phyloP scores from a whole-genome alignment of 2,329 filamentous ascomycete genomes.

The Verticillium albo-atrum region DNA sequence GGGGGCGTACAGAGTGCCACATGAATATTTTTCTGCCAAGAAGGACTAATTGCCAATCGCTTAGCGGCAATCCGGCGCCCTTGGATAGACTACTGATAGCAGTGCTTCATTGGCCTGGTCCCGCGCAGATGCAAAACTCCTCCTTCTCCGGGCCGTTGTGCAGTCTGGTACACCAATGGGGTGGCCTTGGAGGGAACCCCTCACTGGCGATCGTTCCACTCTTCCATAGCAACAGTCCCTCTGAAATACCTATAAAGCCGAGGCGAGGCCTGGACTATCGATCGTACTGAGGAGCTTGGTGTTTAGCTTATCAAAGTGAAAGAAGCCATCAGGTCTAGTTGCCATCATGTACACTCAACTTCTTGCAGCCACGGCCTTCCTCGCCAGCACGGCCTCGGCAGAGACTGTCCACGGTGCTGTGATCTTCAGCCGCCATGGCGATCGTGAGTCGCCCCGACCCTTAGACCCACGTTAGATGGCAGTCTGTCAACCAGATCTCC shows the following conservation, averaged over 20 bases:
- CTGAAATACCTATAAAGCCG: background rate
- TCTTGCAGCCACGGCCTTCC: background rate
- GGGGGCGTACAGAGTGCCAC: background rate
- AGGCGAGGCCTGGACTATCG: background rate
- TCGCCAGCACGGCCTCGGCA: slow-evolving; percentile 16
- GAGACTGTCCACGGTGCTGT: slow-evolving; percentile 27
- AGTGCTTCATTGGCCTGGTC: background rate
- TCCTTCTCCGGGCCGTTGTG: background rate
- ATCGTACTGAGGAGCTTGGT: no score
- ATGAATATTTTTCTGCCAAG: background rate
- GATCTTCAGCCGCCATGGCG: slow-evolving; percentile 28
- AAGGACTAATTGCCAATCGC: background rate
- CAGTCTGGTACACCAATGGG: background rate
- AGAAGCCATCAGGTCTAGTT: background rate
- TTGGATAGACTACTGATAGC: background rate
- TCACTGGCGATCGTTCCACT: background rate
- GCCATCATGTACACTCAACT: background rate
- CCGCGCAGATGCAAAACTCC: background rate
- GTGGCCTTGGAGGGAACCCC: background rate
- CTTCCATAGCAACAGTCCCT: background rate
- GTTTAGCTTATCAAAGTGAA: no score
- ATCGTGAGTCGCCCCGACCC: slow-evolving; percentile 19
- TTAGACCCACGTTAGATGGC: no score
- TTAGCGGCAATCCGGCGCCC: background rate
- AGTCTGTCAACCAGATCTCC: background rate